These are phyloP conservation scores for Mucor piriformis DNA, from an alignment of 371 early-diverging fungal genomes.

Conservation along the genomic window DNA sequence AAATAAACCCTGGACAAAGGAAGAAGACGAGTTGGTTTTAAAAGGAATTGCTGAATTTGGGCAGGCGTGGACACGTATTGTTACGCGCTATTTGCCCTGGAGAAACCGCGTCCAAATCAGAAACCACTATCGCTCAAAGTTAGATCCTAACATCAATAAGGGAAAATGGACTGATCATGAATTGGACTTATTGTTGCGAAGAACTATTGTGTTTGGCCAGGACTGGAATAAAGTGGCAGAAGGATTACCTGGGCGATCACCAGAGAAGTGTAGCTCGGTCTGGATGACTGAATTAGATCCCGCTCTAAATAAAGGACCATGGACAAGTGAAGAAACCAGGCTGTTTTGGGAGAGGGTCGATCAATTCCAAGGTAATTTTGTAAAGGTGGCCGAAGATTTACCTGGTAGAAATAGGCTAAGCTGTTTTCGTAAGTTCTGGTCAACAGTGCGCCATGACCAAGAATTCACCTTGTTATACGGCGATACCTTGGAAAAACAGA, in stretches of 20 bases:
- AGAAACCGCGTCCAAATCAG: conserved; percentile 19
- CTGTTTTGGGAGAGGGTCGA: conserved; percentile 36
- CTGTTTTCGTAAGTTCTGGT: conserved; percentile 28
- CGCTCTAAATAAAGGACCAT: conserved; percentile 12
- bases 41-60: conserved; percentile 30
- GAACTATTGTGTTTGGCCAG: conserved; percentile 41
- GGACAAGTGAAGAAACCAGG: conserved; percentile 30
- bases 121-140: conserved; percentile 18
- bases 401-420: conserved; percentile 26
- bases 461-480: conserved; percentile 16
- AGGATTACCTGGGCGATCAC: conserved; percentile 36
- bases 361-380: conserved; percentile 23
- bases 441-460: conserved; percentile 11
- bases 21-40: conserved; percentile 36
- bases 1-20: conserved; percentile 26
- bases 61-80: conserved; percentile 32
- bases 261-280: conserved; percentile 21
- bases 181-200: conserved; percentile 33
- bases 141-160: conserved; percentile 15
- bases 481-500: conserved; percentile 9
- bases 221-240: conserved; percentile 49
- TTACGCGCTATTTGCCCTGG: conserved; percentile 22
- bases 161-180: conserved; percentile 38
- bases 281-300: conserved; percentile 41
- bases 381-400: conserved; percentile 17